These are phyloP conservation scores for Colletotrichum sp. DNA, from an alignment of 2,329 filamentous ascomycete genomes.

Conservation along the genomic window DNA sequence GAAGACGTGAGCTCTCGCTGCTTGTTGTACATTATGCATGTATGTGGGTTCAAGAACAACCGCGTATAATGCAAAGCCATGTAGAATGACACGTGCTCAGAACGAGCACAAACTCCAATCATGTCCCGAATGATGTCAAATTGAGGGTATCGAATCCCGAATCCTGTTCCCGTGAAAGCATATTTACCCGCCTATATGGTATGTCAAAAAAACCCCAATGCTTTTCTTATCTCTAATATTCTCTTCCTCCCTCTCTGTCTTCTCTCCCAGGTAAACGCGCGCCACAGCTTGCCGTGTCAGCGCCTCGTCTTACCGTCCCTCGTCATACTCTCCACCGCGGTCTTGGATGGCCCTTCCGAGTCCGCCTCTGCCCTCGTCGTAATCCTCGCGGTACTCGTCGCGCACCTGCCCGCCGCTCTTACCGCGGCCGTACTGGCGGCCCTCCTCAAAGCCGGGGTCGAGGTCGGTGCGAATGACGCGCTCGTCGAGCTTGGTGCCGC, in stretches of 20 bases:
- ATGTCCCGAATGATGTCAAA: neutral
- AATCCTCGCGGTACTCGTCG: conserved; percentile 97
- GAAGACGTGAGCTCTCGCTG: neutral
- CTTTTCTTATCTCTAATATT: conserved; percentile 24
- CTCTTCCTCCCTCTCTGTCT: neutral
- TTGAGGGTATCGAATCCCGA: conserved; percentile 21
- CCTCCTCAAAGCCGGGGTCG: conserved; percentile 95
- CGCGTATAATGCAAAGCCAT: neutral
- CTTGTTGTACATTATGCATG: conserved; percentile 11
- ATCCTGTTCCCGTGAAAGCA: neutral
- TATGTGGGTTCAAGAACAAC: neutral
- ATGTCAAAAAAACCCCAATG: neutral
- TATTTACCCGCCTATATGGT: neutral
- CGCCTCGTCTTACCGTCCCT: conserved; percentile 38
- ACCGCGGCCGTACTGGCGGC: conserved; percentile 92
- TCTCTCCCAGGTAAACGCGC: neutral
- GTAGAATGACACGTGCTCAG: neutral
- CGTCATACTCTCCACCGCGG: conserved; percentile 37
- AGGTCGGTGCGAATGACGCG: conserved; percentile 94
- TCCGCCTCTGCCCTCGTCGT: conserved; percentile 91
- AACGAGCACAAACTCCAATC: neutral
- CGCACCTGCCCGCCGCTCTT: conserved; percentile 97
- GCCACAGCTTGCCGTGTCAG: neutral
- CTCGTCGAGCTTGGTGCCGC: conserved; percentile 97
- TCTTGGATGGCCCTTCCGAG: conserved; percentile 77